Conservation (phyloP, 306 rosid species). For the Cucurbita maxima region DNA sequence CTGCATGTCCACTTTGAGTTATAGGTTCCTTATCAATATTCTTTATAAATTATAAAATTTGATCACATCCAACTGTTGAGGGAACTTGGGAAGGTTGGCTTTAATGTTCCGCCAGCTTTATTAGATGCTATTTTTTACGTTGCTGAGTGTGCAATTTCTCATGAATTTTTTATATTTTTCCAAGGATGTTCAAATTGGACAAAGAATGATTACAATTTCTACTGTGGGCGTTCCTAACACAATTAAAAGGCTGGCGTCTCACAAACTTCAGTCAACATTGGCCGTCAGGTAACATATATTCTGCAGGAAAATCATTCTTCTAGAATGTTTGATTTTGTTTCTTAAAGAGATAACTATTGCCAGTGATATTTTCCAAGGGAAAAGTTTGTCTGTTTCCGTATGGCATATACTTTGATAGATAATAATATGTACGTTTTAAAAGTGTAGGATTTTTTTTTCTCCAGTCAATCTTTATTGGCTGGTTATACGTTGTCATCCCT, state of each 20-base stretch:
- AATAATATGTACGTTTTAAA: neutral
- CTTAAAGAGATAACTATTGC: too few relatives aligned
- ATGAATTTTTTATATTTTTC: conserved; percentile 3
- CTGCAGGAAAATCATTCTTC: neutral
- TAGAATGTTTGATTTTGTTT: too few relatives aligned
- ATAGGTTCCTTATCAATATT: neutral
- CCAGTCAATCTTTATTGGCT: neutral
- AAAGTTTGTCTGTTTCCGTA: neutral
- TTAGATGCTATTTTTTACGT: neutral
- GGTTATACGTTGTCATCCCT: neutral
- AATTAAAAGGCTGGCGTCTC: conserved; percentile 73
- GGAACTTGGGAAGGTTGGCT: neutral
- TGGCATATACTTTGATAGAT: neutral
- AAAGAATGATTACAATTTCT: conserved; percentile 93
- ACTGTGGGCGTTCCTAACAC: conserved; percentile 98
- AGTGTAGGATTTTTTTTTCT: neutral
- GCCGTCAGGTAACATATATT: conserved; percentile 64
- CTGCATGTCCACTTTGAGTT: neutral
- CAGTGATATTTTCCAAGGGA: neutral
- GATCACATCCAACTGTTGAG: neutral
- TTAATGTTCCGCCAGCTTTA: neutral
- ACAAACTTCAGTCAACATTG: conserved; percentile 92
- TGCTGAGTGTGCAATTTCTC: neutral
- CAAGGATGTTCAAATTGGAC: conserved; percentile 88
- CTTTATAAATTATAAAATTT: neutral